Base-by-base conservation (phyloP, 768 basidiomycete genomes). In the Amanita exitialis region DNA sequence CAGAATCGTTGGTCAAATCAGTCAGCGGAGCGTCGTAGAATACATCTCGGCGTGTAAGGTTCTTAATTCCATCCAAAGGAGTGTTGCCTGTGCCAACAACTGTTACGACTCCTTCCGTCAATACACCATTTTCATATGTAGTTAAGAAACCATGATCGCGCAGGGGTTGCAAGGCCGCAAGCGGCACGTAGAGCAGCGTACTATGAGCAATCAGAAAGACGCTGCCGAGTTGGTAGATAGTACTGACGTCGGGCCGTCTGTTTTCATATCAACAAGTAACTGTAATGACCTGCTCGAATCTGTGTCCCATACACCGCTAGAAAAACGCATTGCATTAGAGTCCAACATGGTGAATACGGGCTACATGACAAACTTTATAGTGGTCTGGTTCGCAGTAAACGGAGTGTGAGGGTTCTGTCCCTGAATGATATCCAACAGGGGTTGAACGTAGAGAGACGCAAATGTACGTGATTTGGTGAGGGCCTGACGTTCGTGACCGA, bases 61-160 rank as follows among this genome's bases (percentile, higher is more conserved):
- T 69, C 55, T 70, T 67, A 44, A 78, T 68, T 8, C 63, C 67
- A 30, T 70, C 69, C 6, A 78, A 64, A 23, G 75, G 77, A 18
- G 76, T 72, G 59, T 76, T 76, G 9, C 77, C 77, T 12, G 76
- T 77, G 20, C 77, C 76, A 36, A 78, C 62, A 13, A 74, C 73
- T 16, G 70, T 69, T 20, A 79, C 58, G 2, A 67, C 63, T 15
- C 66, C 67, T 4, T 43, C 35, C 2, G 59, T 70, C 20, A 75
- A 57, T 1, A 56, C 63, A n/a, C 70, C 71, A 49, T 74, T 70
- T 0, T 64, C 57, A 48, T 69, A 71, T 1, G 73, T 76, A 3
- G 75, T 74, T 43, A 79, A 64, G 56, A 70, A 77, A 4, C 71
- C 72, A 6, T 57, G 62, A 8, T 64, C 58, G 13, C 74, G 69